Base-by-base conservation (phyloP, 441 rosid species). In the Populus hybrid region DNA sequence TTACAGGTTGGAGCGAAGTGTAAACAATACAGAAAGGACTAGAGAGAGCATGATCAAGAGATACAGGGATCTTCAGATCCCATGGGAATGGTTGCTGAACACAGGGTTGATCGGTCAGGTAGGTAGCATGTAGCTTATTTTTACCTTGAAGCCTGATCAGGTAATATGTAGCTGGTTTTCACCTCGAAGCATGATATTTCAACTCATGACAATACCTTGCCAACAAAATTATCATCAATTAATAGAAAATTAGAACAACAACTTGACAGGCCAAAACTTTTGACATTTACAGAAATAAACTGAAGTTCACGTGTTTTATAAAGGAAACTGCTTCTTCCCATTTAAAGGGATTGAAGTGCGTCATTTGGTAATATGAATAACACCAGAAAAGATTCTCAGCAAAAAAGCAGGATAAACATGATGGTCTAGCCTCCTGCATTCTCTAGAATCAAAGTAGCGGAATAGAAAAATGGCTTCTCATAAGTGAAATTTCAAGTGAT, bases 1-100 rank as follows among this genome's bases (percentile, higher is more conserved):
- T 67, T 59, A 75, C 87, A 95, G 98, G 86, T 85, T 95, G 77
- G 98, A 94, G 85, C 92, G 85, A 75, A 90, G 97, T 40, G 89
- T 94, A 42, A 89, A 90, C 81, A 89, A 87, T 73, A 84, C 89
- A 11, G 92, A 94, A 53, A 85, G 95, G 75, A 89, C 90, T 83
- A 89, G 91, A 71, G 99, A 95, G 83, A 87, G 90, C 0, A 91
- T 91, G 0, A 82, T 92, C 0, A 88, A 86, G 35, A 83, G 90
- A 77, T 95, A 87, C 84, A 91, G 77, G 77, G 87, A 80, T 56
- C 89, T 89, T 68, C 95, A 87, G 66, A 94, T 95, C 84, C 98
- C 99, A 28, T 87, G 85, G 88, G 91, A 89, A 53, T 95, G 99
- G 98, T 89, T 95, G 93, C 92, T 92, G 28, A 92, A 92, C 78